Percentiles rank a stretch among this genome's conserved stretches.
Evolutionary conservation across 345 rosid genomes (phyloP).

Genomic region (Mercurialis annua): DNA sequence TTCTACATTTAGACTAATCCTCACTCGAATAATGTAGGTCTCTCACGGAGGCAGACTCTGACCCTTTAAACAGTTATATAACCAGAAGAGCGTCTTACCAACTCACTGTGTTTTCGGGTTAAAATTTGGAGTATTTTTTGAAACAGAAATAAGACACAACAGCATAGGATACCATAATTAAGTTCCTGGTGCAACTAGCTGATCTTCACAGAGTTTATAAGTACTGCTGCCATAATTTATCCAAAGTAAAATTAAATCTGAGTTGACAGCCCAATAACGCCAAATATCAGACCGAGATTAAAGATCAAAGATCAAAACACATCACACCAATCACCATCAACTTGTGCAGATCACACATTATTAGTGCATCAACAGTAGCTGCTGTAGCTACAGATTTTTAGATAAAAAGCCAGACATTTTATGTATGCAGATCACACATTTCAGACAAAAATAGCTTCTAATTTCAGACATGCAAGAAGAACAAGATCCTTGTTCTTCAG

Average conservation of each 20-base stretch:
- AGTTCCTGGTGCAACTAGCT: too few species aligned
- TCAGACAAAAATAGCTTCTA: neutral
- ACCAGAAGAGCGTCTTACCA: too few species aligned
- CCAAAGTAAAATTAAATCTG: constrained; percentile 5
- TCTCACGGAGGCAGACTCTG: too few species aligned
- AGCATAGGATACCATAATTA: too few species aligned
- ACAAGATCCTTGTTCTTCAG: constrained; percentile 15
- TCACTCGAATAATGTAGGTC: too few species aligned
- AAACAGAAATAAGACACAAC: too few species aligned
- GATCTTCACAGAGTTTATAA: neutral
- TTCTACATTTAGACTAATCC: too few species aligned
- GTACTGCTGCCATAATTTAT: neutral
- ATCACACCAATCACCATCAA: constrained; percentile 47
- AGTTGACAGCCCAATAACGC: constrained; percentile 37
- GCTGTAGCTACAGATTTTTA: constrained; percentile 11
- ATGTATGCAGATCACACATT: neutral
- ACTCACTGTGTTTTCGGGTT: too few species aligned
- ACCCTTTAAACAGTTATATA: too few species aligned
- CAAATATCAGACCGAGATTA: constrained; percentile 41
- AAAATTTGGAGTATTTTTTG: too few species aligned
- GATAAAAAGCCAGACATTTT: constrained; percentile 11
- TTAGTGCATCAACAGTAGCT: constrained; percentile 32
- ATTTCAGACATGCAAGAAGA: constrained; percentile 29
- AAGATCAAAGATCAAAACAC: constrained; percentile 24
- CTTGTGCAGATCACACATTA: constrained; percentile 36